Conservation (phyloP, 257 asterid species). For the Nemophila menziesii region DNA sequence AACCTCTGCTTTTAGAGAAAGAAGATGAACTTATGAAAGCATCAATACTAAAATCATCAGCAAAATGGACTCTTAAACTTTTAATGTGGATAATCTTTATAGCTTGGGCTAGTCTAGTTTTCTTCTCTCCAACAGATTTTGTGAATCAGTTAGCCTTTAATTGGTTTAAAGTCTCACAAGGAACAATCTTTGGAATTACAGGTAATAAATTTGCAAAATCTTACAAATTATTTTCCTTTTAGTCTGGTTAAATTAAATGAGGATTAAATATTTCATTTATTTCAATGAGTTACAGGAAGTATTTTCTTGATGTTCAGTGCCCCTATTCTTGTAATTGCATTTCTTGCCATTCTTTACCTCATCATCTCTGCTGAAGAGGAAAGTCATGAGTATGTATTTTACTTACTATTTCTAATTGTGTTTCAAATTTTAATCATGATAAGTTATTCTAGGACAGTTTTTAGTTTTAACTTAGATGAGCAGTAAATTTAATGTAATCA, state of each 20-base stretch:
- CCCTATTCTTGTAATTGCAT: slow-evolving; percentile 52
- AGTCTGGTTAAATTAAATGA: no score
- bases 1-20: slow-evolving; percentile 37
- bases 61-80: slow-evolving; percentile 39
- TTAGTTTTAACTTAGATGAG: no score
- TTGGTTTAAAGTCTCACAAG: slow-evolving; percentile 15
- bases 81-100: slow-evolving; percentile 49
- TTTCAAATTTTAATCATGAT: no score
- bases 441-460: no score
- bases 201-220: slow-evolving; percentile 23
- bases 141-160: slow-evolving; percentile 3
- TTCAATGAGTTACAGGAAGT: slow-evolving; percentile 56
- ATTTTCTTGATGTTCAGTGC: slow-evolving; percentile 44
- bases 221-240: no score
- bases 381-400: slow-evolving; percentile 26
- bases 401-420: no score
- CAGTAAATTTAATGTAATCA: not conserved
- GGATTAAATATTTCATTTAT: no score
- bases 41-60: slow-evolving; percentile 24
- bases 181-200: slow-evolving; percentile 32
- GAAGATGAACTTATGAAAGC: slow-evolving; percentile 18
- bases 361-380: slow-evolving; percentile 38
- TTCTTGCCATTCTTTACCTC: slow-evolving; percentile 44
- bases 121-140: slow-evolving; percentile 31
- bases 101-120: slow-evolving; percentile 46